These are phyloP conservation scores for Endocalyx cinctus DNA, from an alignment of 2,329 filamentous ascomycete species.

Conservation along the genomic window DNA sequence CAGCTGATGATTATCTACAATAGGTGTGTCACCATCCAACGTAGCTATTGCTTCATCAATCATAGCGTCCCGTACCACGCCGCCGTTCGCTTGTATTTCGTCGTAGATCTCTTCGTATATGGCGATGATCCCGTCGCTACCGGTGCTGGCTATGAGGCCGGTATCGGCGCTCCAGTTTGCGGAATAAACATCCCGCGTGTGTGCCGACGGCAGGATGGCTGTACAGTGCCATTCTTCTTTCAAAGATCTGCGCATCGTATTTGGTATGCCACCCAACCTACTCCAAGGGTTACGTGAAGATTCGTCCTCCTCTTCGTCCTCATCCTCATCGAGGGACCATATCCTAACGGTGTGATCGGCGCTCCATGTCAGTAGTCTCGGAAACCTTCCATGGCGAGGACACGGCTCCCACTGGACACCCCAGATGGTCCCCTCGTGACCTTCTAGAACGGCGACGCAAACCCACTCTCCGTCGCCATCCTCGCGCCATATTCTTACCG, in stretches of 20 bases:
- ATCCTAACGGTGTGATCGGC: slow-evolving; percentile 77
- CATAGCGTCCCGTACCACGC: slow-evolving; percentile 9
- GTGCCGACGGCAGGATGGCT: slow-evolving; percentile 65
- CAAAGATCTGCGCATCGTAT: slow-evolving; percentile 74
- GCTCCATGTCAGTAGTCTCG: slow-evolving; percentile 74
- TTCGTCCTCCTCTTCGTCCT: slow-evolving; percentile 38
- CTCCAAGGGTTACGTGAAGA: slow-evolving; percentile 31
- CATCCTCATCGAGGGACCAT: slow-evolving; percentile 64
- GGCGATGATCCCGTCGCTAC: slow-evolving; percentile 78
- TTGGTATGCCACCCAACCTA: slow-evolving; percentile 66
- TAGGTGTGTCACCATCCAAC: slow-evolving; percentile 25
- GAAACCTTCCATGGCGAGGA: slow-evolving; percentile 39
- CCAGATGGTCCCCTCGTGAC: slow-evolving; percentile 87
- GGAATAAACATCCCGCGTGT: slow-evolving; percentile 79
- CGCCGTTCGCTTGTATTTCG: slow-evolving; percentile 2
- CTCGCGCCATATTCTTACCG: slow-evolving; percentile 81
- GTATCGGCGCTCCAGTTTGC: slow-evolving; percentile 75
- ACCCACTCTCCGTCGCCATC: slow-evolving; percentile 89
- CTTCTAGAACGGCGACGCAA: slow-evolving; percentile 75
- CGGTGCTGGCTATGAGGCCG: slow-evolving; percentile 79
- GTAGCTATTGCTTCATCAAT: slow-evolving; percentile 23
- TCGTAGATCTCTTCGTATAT: slow-evolving; percentile 64
- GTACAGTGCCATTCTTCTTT: slow-evolving; percentile 84
- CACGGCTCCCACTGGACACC: slow-evolving; percentile 66
- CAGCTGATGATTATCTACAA: slow-evolving; percentile 18